Evolutionary conservation across 2,329 filamentous ascomycete genomes (phyloP).

Genomic region (Epichloe scottii): DNA sequence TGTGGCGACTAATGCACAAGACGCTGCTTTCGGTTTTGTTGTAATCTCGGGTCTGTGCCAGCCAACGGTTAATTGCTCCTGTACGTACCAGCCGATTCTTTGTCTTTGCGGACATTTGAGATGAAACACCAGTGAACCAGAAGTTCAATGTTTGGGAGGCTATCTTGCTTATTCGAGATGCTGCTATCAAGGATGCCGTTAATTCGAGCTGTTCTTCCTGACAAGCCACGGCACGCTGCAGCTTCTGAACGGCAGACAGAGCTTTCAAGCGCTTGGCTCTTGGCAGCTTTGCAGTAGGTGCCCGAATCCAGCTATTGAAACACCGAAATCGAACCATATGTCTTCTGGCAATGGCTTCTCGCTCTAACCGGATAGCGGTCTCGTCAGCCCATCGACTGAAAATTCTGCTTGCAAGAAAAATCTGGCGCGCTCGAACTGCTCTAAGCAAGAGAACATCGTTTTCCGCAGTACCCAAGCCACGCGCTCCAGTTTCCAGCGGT

Average conservation of each 20-base stretch:
- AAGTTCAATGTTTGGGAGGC: slow-evolving; percentile 4
- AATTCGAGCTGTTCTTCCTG: slow-evolving; percentile 17
- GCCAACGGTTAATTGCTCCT: background rate
- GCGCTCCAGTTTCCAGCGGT: background rate
- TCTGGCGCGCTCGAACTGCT: slow-evolving; percentile 49
- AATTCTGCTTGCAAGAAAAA: slow-evolving; percentile 39
- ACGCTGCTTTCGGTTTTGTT: background rate
- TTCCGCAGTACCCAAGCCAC: background rate
- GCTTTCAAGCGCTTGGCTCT: slow-evolving; percentile 18
- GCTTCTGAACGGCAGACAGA: slow-evolving; percentile 20
- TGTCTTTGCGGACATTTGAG: background rate
- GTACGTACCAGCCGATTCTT: background rate
- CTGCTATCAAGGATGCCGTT: slow-evolving; percentile 13
- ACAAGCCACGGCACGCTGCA: slow-evolving; percentile 17
- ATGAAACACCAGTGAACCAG: slow-evolving; percentile 1
- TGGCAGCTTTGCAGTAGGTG: slow-evolving; percentile 18
- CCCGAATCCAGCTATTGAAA: slow-evolving; percentile 24
- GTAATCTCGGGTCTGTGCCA: background rate
- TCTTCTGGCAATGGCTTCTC: slow-evolving; percentile 54
- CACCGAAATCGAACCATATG: slow-evolving; percentile 52
- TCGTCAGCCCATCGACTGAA: slow-evolving; percentile 48
- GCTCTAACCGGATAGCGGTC: slow-evolving; percentile 50
- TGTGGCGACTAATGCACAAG: background rate
- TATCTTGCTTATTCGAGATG: slow-evolving; percentile 11
- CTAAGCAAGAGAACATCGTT: slow-evolving; percentile 26